Percentiles rank a stretch among this genome's conserved stretches.
These are phyloP conservation scores for Cucumis hystrix DNA, from an alignment of 306 rosid genomes.

Conservation along the genomic window DNA sequence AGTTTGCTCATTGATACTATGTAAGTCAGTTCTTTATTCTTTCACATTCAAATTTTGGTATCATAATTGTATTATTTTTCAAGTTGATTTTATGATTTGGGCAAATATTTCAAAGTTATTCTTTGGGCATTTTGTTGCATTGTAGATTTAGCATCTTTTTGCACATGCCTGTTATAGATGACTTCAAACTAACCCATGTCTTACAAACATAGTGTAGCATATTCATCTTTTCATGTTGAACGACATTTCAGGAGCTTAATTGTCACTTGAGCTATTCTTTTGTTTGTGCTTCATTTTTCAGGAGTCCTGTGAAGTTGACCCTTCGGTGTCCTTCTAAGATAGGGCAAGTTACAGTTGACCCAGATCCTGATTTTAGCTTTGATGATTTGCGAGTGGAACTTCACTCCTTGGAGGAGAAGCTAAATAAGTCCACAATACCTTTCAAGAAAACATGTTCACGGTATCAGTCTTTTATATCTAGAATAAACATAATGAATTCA, in stretches of 20 bases:
- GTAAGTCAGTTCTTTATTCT: conserved; percentile 1
- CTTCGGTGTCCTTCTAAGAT: neutral
- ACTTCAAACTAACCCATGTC: neutral
- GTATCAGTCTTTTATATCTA: conserved; percentile 18
- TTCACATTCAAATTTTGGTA: neutral
- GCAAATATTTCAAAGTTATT: neutral
- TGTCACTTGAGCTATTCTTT: neutral
- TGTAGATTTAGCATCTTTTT: neutral
- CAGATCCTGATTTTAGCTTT: neutral
- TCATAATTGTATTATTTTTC: neutral
- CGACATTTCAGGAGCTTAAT: too few relatives aligned
- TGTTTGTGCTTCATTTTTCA: neutral
- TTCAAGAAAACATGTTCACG: conserved; percentile 22
- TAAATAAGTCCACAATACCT: conserved; percentile 25
- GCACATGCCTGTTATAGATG: neutral
- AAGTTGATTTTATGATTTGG: neutral
- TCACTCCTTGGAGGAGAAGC: conserved; percentile 20
- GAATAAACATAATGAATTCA: neutral
- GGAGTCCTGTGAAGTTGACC: neutral
- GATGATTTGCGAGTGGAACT: neutral
- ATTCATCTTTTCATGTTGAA: too few relatives aligned
- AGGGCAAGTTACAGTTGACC: neutral
- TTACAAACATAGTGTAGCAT: too few relatives aligned
- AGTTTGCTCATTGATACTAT: neutral
- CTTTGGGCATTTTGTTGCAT: neutral